Evolutionary conservation across 2,329 filamentous ascomycete genomes (phyloP), one percentile per base, ranked within the genome.

Genomic region (Anthostomella pinea): DNA sequence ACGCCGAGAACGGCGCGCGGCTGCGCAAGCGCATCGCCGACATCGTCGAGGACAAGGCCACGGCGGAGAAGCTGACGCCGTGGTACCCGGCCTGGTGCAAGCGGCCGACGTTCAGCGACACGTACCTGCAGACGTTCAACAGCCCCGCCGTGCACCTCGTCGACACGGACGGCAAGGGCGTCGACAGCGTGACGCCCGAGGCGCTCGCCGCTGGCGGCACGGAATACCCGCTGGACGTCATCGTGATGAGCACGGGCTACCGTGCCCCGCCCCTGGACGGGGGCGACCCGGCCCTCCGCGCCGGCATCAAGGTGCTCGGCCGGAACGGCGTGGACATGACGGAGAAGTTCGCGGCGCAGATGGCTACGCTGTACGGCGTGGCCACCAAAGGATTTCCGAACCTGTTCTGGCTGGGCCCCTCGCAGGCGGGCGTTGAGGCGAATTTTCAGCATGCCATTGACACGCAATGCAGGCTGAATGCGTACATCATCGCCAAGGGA

Each of bases 1-100:
- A 80, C 45, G 44, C 63, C 1, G 56, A 60, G 0, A 60, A 62
- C 14, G 57, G 64, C 23, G 67, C 77, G 13, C 41, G 53, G 2
- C 53, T 74, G n/a, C 69, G 76, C 2, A 56, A 55, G 3, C 67
- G 72, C 3, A 62, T 70, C 5, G 67, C 72, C n/a, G 48, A 61
- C 0, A 56, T 72, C n/a, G 77, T 83, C n/a, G 56, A 69, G 23
- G 69, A 82, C 46, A 56, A 57, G 8, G 57, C 54, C 2, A 75
- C 69, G 0, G 78, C 79, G 0, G 65, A 67, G 18, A 65, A 58
- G 3, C 65, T 83, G 6, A 53, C 45, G n/a, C 50, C 53, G 9
- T 57, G 54, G 54, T 84, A 83, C 50, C 69, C 73, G 0, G 58
- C 60, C 0, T 81, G 73, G 69, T 84, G 80, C 63, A 84, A 84